Conservation (phyloP, 1,284 basidiomycete genomes). For the Sutorius eximius region DNA sequence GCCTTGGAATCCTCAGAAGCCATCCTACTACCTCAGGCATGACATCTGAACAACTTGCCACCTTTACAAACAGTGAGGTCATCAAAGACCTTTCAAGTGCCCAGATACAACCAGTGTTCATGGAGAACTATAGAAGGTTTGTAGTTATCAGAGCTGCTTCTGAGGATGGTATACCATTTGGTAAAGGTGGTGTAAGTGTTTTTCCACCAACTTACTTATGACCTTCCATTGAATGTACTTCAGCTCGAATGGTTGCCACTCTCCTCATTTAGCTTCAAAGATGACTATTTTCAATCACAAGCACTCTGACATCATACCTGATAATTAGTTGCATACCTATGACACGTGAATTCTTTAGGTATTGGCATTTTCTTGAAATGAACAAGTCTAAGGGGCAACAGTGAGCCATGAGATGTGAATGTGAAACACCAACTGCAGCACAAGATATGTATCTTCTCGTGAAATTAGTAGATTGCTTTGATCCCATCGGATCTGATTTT, state of each 20-base stretch:
- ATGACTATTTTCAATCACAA: slow-evolving; percentile 37
- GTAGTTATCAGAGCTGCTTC: slow-evolving; percentile 48
- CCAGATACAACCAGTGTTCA: slow-evolving; percentile 51
- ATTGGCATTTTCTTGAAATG: neutral
- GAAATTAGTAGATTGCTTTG: neutral
- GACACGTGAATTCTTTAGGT: neutral
- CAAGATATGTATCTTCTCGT: neutral
- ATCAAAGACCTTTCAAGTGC: slow-evolving; percentile 30
- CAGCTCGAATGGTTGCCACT: slow-evolving; percentile 43
- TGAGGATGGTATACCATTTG: slow-evolving; percentile 31
- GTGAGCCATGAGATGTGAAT: neutral
- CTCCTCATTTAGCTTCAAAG: slow-evolving; percentile 42
- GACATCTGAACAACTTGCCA: slow-evolving; percentile 18
- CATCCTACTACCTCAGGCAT: slow-evolving; percentile 12
- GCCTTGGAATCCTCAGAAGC: slow-evolving; percentile 13
- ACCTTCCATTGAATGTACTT: slow-evolving; percentile 3
- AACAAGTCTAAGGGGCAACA: neutral
- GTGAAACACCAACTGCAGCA: neutral
- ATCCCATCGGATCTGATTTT: neutral
- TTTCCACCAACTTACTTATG: neutral
- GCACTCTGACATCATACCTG: neutral
- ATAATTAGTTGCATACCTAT: slow-evolving; percentile 8
- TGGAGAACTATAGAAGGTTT: slow-evolving; percentile 59
- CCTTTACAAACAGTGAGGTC: slow-evolving; percentile 23
- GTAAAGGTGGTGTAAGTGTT: slow-evolving; percentile 37